Conservation (phyloP, 1,284 basidiomycete species). For the Vanrija sp. region DNA sequence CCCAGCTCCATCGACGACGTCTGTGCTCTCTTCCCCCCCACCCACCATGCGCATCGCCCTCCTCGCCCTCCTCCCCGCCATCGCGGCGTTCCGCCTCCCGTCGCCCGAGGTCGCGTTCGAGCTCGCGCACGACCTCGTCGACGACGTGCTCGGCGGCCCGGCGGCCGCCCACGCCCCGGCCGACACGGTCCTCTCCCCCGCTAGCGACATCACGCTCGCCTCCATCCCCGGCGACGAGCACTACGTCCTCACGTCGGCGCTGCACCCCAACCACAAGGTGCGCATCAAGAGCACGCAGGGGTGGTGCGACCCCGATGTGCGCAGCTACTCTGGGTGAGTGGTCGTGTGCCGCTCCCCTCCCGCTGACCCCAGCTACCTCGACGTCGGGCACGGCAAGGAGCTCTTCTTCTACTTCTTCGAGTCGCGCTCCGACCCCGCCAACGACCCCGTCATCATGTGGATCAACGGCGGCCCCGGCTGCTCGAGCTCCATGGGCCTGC, state of each 20-base stretch:
- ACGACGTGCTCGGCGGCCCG: conserved; percentile 18
- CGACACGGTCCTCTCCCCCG: conserved; percentile 21
- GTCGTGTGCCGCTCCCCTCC: too few relatives aligned
- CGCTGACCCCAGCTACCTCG: conserved; percentile 51
- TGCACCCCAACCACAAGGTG: conserved; percentile 39
- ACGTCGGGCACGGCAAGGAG: conserved; percentile 65
- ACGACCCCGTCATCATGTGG: conserved; percentile 51
- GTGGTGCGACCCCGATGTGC: conserved; percentile 48
- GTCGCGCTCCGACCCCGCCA: conserved; percentile 61
- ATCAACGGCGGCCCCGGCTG: conserved; percentile 51
- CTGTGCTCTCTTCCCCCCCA: neutral
- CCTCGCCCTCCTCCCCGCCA: conserved; percentile 17
- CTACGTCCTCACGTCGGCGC: conserved; percentile 24
- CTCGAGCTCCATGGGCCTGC: conserved; percentile 51
- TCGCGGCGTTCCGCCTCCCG: conserved; percentile 31
- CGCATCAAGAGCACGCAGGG: conserved; percentile 47
- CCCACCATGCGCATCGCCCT: conserved; percentile 8
- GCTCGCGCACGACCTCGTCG: conserved; percentile 17
- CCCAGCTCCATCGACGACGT: neutral
- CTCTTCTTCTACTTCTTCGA: conserved; percentile 85
- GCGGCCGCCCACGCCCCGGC: conserved; percentile 1
- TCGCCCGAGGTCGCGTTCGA: conserved; percentile 27
- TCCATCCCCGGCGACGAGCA: conserved; percentile 32
- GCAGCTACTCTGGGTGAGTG: conserved; percentile 38
- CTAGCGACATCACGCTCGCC: conserved; percentile 32